Evolutionary conservation across 192 early-diverging fungal species (phyloP).

Genomic region (Backusella circina): DNA sequence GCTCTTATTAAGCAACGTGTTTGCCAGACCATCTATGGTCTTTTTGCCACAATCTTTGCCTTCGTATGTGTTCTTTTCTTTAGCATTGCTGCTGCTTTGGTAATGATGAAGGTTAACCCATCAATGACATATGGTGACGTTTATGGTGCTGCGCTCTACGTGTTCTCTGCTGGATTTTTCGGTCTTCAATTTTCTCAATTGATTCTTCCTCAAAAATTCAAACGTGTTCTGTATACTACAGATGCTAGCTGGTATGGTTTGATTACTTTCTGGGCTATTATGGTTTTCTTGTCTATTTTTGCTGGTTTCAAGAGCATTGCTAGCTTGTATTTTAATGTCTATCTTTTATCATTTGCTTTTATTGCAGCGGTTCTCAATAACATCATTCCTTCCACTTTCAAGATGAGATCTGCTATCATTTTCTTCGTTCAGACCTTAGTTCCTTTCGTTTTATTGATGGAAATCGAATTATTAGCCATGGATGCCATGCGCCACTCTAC

Average conservation of each 20-base stretch:
- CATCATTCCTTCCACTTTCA: not conserved
- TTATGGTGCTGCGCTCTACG: slow-evolving; percentile 2
- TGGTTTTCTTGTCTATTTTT: slow-evolving; percentile 28
- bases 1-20: not conserved
- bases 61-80: not conserved
- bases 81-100: not conserved
- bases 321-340: slow-evolving; percentile 36
- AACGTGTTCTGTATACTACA: not conserved
- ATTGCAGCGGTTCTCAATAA: slow-evolving; percentile 20
- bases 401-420: slow-evolving; percentile 4
- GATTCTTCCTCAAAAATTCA: not conserved
- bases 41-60: not conserved
- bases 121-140: slow-evolving; percentile 13
- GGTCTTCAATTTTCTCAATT: slow-evolving; percentile 6
- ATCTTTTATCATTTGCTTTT: slow-evolving; percentile 33
- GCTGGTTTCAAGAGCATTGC: slow-evolving; percentile 24
- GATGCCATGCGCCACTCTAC: slow-evolving; percentile 46
- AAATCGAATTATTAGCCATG: slow-evolving; percentile 40
- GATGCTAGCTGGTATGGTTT: slow-evolving; percentile 25
- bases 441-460: slow-evolving; percentile 37
- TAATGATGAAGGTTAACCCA: slow-evolving; percentile 5
- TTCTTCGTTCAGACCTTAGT: slow-evolving; percentile 23
- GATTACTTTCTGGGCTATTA: slow-evolving; percentile 38
- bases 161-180: not conserved
- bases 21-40: not conserved